phyloP scores from a whole-genome alignment of 441 rosid genomes.

The Eruca vesicaria region DNA sequence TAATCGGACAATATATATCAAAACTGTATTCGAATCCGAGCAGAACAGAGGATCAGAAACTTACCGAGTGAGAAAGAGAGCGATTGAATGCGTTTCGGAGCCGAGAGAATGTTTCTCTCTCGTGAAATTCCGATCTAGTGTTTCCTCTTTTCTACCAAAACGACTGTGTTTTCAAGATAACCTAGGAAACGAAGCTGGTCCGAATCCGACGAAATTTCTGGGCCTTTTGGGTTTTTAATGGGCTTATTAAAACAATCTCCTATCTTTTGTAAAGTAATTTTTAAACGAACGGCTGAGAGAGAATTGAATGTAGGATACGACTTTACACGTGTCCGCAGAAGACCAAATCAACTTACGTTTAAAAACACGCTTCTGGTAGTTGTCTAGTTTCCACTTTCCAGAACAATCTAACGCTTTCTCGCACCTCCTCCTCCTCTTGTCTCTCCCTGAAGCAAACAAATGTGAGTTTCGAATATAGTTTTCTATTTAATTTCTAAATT shows the following conservation, averaged over 20 bases:
- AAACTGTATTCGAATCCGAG: not conserved
- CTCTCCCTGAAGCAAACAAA: not conserved
- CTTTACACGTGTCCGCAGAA: conserved; percentile 4
- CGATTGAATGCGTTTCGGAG: not conserved
- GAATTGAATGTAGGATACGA: not conserved
- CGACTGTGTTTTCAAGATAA: conserved; percentile 17
- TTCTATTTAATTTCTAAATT: not conserved
- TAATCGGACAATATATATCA: not conserved
- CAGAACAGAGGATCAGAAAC: conserved; percentile 1
- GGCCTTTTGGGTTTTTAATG: not conserved
- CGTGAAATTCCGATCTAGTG: not conserved
- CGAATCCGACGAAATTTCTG: not conserved
- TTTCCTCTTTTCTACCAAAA: conserved; percentile 1
- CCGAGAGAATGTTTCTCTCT: not conserved
- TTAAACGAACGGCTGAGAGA: not conserved
- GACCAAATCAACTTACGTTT: not conserved
- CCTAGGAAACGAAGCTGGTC: conserved; percentile 17
- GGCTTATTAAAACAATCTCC: not conserved
- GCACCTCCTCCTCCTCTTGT: not conserved
- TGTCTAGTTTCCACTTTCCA: conserved; percentile 23
- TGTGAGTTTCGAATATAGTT: not conserved
- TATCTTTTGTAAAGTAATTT: not conserved
- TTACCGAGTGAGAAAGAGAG: not conserved
- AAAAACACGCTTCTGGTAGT: not conserved
- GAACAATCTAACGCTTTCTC: conserved; percentile 26